Conservation (phyloP, 2,329 filamentous ascomycete species). For the Mollisia scopiformis region DNA sequence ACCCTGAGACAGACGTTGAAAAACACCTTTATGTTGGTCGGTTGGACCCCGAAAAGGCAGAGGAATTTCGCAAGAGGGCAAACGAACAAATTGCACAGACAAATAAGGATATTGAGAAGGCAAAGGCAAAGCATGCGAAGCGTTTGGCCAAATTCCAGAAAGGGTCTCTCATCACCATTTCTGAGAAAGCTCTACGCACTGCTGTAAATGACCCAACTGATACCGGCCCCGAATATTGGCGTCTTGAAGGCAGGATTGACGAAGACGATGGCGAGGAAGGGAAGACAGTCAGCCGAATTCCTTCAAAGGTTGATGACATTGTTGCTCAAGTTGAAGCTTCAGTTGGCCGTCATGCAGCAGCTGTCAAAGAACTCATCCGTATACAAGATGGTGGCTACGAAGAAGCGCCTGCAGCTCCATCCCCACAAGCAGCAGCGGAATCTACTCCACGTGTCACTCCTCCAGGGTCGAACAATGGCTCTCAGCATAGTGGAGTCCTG, state of each 20-base stretch:
- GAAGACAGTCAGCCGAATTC: constrained; percentile 34
- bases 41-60: constrained; percentile 75
- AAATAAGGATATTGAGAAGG: constrained; percentile 79
- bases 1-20: constrained; percentile 46
- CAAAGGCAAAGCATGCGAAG: constrained; percentile 79
- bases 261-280: constrained; percentile 49
- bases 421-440: constrained; percentile 18
- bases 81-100: constrained; percentile 72
- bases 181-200: constrained; percentile 75
- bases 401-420: constrained; percentile 46
- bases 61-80: constrained; percentile 82
- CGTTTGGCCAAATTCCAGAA: constrained; percentile 75
- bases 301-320: constrained; percentile 68
- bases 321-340: constrained; percentile 73
- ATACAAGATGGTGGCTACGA: constrained; percentile 79
- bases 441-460: constrained; percentile 46
- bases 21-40: constrained; percentile 67
- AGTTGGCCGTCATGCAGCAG: constrained; percentile 67
- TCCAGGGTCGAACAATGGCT: constrained; percentile 56
- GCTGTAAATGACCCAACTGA: constrained; percentile 59
- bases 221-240: constrained; percentile 62
- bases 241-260: constrained; percentile 60
- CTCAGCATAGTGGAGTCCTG: constrained; percentile 56
- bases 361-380: constrained; percentile 67
- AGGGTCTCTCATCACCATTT: constrained; percentile 69